Conservation (phyloP, 768 basidiomycete species). For the Dioszegia aurantiaca region DNA sequence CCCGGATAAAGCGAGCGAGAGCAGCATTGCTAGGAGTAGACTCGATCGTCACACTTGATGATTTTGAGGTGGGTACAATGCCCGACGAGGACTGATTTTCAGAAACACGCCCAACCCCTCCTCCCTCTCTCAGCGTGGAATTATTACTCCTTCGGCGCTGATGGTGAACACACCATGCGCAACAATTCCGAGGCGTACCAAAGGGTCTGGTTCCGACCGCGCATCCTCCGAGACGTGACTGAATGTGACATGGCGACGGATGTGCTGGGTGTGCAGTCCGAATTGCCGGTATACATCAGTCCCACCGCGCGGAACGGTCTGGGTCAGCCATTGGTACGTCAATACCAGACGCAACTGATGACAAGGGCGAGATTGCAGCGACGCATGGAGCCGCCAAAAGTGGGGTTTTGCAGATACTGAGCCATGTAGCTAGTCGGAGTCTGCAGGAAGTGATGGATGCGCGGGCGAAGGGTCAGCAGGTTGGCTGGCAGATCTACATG, state of each 20-base stretch:
- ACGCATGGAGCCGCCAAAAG: conserved; percentile 32
- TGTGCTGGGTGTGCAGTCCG: conserved; percentile 63
- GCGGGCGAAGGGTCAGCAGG: conserved; percentile 28
- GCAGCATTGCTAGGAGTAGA: conserved; percentile 62
- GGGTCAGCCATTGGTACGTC: conserved; percentile 26
- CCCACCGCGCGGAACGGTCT: conserved; percentile 61
- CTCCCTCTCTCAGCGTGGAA: conserved; percentile 65
- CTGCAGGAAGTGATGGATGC: conserved; percentile 41
- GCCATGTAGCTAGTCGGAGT: conserved; percentile 40
- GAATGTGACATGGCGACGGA: conserved; percentile 39
- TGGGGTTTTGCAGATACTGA: conserved; percentile 41
- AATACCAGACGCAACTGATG: neutral
- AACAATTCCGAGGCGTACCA: conserved; percentile 75
- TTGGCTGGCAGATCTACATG: conserved; percentile 46
- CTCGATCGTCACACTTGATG: conserved; percentile 68
- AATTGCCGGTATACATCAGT: conserved; percentile 75
- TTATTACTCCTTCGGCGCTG: conserved; percentile 78
- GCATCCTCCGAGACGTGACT: conserved; percentile 57
- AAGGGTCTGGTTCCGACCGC: conserved; percentile 77
- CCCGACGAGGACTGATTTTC: neutral
- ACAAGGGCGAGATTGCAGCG: conserved; percentile 38
- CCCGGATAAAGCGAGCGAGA: conserved; percentile 59
- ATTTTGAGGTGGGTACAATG: conserved; percentile 65
- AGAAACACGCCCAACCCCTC: conserved; percentile 63
- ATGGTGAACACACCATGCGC: conserved; percentile 72